Evolutionary conservation across 164 flowering plant genomes (phyloP).

Genomic region (Berberis thunbergii): DNA sequence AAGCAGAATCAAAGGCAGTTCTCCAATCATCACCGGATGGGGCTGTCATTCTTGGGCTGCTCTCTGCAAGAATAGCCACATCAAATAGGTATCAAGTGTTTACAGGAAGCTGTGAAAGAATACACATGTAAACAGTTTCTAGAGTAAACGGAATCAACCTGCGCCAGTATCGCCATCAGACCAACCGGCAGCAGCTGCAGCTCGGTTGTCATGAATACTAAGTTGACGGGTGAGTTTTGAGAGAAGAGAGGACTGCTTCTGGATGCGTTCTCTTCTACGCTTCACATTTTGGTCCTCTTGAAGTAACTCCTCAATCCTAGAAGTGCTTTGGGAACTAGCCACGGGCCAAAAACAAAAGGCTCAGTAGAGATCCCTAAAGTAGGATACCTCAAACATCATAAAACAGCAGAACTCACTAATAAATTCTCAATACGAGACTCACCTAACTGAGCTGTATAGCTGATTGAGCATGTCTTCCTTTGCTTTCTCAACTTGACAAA

Average conservation of each 20-base stretch:
- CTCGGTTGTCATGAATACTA: conserved; percentile 84
- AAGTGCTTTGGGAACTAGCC: conserved; percentile 60
- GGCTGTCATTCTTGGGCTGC: conserved; percentile 53
- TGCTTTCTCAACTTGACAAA: conserved; percentile 99
- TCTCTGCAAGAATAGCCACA: conserved; percentile 36
- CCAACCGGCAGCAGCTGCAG: conserved; percentile 69
- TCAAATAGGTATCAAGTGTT: too few relatives aligned
- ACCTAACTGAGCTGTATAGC: conserved; percentile 91
- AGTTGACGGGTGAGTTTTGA: conserved; percentile 79
- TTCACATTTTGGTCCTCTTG: conserved; percentile 88
- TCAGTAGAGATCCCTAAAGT: not conserved
- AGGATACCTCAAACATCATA: too few relatives aligned
- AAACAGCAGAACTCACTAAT: not conserved
- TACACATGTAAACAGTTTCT: not conserved
- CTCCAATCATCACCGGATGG: conserved; percentile 82
- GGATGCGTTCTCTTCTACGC: conserved; percentile 68
- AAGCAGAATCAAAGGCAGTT: conserved; percentile 86
- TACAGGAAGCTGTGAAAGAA: not conserved
- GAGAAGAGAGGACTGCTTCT: conserved; percentile 83
- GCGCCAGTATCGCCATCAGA: conserved; percentile 47
- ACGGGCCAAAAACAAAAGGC: not conserved
- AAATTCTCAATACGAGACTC: not conserved
- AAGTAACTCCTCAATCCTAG: conserved; percentile 81
- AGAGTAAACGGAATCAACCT: not conserved
- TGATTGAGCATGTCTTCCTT: conserved; percentile 99